Evolutionary conservation across 75 land plant species (phyloP).

Genomic region (Picea glauca): DNA sequence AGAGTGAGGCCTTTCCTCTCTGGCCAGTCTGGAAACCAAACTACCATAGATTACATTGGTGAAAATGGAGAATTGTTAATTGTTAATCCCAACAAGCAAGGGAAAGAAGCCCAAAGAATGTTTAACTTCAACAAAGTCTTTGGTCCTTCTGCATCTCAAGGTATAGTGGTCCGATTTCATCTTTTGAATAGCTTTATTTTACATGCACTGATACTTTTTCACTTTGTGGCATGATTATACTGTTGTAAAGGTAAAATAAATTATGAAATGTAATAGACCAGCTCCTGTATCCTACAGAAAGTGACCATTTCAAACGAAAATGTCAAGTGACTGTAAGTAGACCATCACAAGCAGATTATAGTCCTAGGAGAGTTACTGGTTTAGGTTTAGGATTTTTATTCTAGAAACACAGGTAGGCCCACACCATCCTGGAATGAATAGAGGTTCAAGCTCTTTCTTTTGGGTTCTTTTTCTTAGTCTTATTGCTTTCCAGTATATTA

Average conservation of each 20-base stretch:
- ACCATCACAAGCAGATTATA: background rate
- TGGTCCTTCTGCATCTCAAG: conserved; percentile 74
- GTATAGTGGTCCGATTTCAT: conserved; percentile 17
- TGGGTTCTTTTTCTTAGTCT: background rate
- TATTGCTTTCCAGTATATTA: background rate
- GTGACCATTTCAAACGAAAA: background rate
- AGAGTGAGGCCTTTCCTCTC: conserved; percentile 88
- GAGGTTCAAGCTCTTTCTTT: background rate
- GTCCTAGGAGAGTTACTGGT: background rate
- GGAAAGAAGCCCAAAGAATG: conserved; percentile 64
- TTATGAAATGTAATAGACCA: background rate
- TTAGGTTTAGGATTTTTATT: background rate
- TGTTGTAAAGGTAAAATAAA: background rate
- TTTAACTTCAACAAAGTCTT: conserved; percentile 93
- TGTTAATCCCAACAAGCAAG: conserved; percentile 74
- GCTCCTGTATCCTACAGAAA: background rate
- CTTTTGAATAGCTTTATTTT: background rate
- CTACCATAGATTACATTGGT: conserved; percentile 74
- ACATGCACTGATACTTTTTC: background rate
- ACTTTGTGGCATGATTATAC: background rate
- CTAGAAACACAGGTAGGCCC: too few species aligned
- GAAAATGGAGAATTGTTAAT: conserved; percentile 89
- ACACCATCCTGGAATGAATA: too few species aligned
- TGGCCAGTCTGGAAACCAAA: conserved; percentile 56
- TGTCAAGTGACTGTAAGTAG: background rate